A percentile compares a stretch with the other conserved stretches of the same genome.
Evolutionary conservation across 331 rosid species (phyloP).

Genomic region (Pyracantha coccinea): DNA sequence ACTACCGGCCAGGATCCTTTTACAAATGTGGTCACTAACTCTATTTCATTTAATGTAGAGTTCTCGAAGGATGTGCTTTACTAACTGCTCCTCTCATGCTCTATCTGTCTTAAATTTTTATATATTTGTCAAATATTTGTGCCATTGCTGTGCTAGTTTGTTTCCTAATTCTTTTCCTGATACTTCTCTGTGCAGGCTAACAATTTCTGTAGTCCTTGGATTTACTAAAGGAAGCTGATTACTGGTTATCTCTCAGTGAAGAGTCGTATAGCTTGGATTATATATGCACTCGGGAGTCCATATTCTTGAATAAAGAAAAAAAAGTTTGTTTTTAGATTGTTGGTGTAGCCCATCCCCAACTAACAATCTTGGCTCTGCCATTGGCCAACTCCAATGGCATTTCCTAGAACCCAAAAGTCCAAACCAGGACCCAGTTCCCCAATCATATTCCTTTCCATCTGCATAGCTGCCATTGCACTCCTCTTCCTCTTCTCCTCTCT

Average conservation of each 20-base stretch:
- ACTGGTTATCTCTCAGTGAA: slow-evolving; percentile 33
- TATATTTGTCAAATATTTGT: not conserved
- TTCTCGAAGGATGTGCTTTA: not conserved
- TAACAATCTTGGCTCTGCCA: not conserved
- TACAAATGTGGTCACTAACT: not conserved
- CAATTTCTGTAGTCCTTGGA: slow-evolving; percentile 46
- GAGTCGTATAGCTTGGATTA: slow-evolving; percentile 3
- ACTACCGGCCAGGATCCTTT: not conserved
- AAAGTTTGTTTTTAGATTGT: not conserved
- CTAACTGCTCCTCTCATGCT: not conserved
- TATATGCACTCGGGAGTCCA: slow-evolving; percentile 10
- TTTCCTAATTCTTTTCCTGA: not conserved
- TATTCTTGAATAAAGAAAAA: not conserved
- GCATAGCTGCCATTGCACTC: slow-evolving; percentile 32
- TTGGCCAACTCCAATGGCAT: slow-evolving; percentile 39
- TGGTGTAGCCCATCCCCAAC: not conserved
- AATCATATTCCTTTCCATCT: slow-evolving; percentile 19
- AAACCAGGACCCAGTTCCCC: slow-evolving; percentile 47
- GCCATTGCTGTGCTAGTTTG: not conserved
- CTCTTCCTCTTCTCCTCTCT: slow-evolving; percentile 44
- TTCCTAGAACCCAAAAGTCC: slow-evolving; percentile 30
- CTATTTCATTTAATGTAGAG: not conserved
- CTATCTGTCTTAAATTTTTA: no score
- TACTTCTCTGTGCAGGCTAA: slow-evolving; percentile 49
- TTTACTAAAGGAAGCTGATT: slow-evolving; percentile 36